Base-by-base conservation (phyloP, 352 stramenopile genomes). In the Saprolegnia parasitica region DNA sequence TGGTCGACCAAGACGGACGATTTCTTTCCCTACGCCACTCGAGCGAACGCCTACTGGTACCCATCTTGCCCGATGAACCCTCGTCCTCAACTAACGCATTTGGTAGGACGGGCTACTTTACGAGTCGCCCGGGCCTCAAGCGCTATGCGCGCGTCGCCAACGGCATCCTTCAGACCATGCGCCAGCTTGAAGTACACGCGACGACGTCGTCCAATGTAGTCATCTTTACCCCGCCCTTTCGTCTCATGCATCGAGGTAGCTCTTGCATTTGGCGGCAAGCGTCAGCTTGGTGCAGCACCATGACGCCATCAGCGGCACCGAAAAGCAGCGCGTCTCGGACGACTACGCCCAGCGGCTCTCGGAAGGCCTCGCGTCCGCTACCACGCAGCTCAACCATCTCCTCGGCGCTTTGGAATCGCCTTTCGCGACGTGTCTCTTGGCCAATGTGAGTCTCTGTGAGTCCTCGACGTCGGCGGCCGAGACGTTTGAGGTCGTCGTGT, bases 21-120 rank as follows among this genome's bases (percentile, higher is more conserved):
- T 68, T 99, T 99, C 71, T 98, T 99, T 66, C 97, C 97, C 1
- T 99, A 99, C 72, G 87, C 80, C 1, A 96, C 98, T 42, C 87
- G 84, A 42, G 77, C 85, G 45, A 80, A 98, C 71, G 91, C 93
- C 50, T 98, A 98, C 77, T 99, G 97, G 85, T 81, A 60, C 40
- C n/a, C n/a, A n/a, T n/a, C n/a, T n/a, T n/a, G n/a, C n/a, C n/a
- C n/a, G n/a, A n/a, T n/a, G n/a, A n/a, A n/a, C n/a, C n/a, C n/a
- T n/a, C n/a, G n/a, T n/a, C n/a, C n/a, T n/a, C n/a, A n/a, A n/a
- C n/a, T n/a, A n/a, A n/a, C n/a, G n/a, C n/a, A n/a, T n/a, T n/a
- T n/a, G n/a, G 5, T 56, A 71, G 71, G 91, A 91, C 94, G 11
- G 96, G 97, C 0, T 99, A 98, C 77, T 99, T 98, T 76, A 98